phyloP scores from a whole-genome alignment of 345 rosid species.

The Rhizophora mangle region DNA sequence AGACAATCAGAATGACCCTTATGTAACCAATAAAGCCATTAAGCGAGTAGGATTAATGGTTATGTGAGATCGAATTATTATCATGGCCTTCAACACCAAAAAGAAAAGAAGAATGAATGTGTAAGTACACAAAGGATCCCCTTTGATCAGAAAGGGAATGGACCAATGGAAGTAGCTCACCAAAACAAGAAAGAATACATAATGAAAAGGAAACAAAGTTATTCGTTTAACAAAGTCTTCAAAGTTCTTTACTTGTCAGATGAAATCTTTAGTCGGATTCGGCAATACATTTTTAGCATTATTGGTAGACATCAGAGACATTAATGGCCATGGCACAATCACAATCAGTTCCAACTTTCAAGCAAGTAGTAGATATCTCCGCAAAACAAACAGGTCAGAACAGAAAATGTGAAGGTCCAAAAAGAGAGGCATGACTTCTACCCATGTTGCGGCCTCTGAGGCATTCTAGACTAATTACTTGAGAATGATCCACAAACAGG shows the following conservation, averaged over 20 bases:
- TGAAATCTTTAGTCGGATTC: neutral
- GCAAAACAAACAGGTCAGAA: constrained; percentile 22
- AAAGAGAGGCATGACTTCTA: constrained; percentile 49
- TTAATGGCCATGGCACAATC: neutral
- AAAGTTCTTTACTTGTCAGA: neutral
- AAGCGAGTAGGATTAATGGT: too few species aligned
- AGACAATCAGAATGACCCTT: too few species aligned
- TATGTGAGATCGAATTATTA: too few species aligned
- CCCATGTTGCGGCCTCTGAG: constrained; percentile 69
- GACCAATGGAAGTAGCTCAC: too few species aligned
- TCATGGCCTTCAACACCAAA: too few species aligned
- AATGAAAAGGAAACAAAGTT: too few species aligned
- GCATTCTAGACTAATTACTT: constrained; percentile 82
- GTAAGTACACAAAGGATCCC: too few species aligned
- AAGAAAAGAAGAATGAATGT: too few species aligned
- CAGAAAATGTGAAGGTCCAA: constrained; percentile 47
- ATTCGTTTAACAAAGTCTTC: too few species aligned
- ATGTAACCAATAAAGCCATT: too few species aligned
- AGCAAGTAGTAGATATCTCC: neutral
- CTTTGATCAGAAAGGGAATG: too few species aligned
- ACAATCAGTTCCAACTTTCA: neutral
- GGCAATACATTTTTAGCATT: neutral
- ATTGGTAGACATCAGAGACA: neutral
- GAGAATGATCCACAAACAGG: constrained; percentile 87
- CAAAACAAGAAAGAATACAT: too few species aligned